Conservation (phyloP, 768 basidiomycete species). For the Tricholoma saponaceum region DNA sequence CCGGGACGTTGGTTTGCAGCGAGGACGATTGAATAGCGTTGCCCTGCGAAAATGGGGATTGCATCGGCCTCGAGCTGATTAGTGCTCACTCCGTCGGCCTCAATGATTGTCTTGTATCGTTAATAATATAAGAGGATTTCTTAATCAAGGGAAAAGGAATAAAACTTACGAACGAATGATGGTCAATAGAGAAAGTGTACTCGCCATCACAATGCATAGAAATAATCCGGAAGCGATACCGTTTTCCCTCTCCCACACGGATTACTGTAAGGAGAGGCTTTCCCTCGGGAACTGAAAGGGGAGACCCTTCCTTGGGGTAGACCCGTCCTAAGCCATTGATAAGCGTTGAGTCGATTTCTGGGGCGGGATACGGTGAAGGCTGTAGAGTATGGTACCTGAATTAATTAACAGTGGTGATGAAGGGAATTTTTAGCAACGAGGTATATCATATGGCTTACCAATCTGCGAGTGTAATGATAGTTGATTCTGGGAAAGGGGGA, state of each 20-base stretch:
- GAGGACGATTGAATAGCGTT: slow-evolving; percentile 30
- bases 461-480: slow-evolving; percentile 37
- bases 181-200: slow-evolving; percentile 38
- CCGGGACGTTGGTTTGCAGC: slow-evolving; percentile 29
- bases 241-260: slow-evolving; percentile 30
- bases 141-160: background rate
- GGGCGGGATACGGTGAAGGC: background rate
- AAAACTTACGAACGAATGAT: slow-evolving; percentile 26
- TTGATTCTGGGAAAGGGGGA: slow-evolving; percentile 25
- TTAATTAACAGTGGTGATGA: background rate
- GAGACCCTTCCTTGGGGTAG: no score
- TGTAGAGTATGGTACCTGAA: slow-evolving; percentile 1
- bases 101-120: slow-evolving; percentile 28
- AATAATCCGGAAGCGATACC: slow-evolving; percentile 52
- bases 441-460: slow-evolving; percentile 20
- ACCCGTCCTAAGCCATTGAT: background rate
- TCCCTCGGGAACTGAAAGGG: slow-evolving; percentile 33
- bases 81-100: slow-evolving; percentile 30
- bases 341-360: background rate
- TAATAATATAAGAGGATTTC: background rate
- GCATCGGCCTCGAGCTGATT: slow-evolving; percentile 30
- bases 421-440: background rate
- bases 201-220: slow-evolving; percentile 43
- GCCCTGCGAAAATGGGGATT: slow-evolving; percentile 34
- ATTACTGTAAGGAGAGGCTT: slow-evolving; percentile 35